These are phyloP conservation scores for Exophiala sp. DNA, from an alignment of 2,329 filamentous ascomycete species.

Conservation along the genomic window DNA sequence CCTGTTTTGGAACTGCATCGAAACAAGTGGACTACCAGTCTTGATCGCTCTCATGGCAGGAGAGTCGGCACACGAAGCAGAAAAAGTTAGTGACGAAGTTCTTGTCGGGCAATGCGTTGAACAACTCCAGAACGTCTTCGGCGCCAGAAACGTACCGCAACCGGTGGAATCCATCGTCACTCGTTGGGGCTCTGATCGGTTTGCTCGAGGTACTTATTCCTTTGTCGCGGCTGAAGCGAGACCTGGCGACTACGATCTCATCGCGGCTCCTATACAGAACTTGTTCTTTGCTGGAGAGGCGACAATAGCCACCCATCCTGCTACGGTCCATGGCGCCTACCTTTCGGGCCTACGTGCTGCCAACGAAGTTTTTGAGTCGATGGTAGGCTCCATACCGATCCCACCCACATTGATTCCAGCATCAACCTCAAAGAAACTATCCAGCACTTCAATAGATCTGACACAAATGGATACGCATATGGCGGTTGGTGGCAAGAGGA, in stretches of 20 bases:
- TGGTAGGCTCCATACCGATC: conserved; percentile 77
- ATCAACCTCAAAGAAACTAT: conserved; percentile 42
- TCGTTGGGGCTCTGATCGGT: conserved; percentile 85
- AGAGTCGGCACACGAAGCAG: conserved; percentile 85
- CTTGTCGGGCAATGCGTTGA: conserved; percentile 77
- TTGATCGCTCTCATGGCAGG: conserved; percentile 93
- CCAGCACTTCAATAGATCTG: conserved; percentile 37
- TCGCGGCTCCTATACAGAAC: conserved; percentile 81
- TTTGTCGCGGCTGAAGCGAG: conserved; percentile 81
- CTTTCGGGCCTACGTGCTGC: conserved; percentile 87
- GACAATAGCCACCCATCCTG: conserved; percentile 91
- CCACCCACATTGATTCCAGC: conserved; percentile 69
- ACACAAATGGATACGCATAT: conserved; percentile 25
- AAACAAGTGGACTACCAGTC: conserved; percentile 82
- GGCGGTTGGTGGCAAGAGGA: conserved; percentile 28
- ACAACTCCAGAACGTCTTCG: conserved; percentile 74
- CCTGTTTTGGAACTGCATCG: conserved; percentile 94
- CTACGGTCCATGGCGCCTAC: conserved; percentile 95
- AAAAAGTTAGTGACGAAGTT: conserved; percentile 68
- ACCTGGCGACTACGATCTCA: conserved; percentile 84
- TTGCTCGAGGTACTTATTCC: conserved; percentile 92
- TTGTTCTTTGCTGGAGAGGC: conserved; percentile 95
- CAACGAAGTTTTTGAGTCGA: conserved; percentile 73
- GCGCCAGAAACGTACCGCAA: conserved; percentile 60
- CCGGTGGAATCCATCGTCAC: conserved; percentile 87